Base-by-base conservation (phyloP, 257 asterid species). In the Salvia rosmarinus region DNA sequence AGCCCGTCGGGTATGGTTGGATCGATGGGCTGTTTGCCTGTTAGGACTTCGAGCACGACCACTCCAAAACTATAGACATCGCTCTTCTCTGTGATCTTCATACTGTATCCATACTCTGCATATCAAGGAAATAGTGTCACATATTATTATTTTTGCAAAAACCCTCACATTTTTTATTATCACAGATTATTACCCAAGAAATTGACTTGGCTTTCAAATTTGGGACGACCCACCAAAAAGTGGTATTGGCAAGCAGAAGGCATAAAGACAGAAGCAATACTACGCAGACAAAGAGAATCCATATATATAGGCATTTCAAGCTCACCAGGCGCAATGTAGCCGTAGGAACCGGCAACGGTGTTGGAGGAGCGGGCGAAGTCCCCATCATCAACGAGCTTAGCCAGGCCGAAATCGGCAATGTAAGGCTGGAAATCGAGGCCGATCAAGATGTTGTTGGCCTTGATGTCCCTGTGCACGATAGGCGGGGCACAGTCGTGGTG, bases 281-380 rank as follows among this genome's bases (percentile, higher is more conserved):
- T n/a, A n/a, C n/a, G n/a, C n/a, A n/a, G n/a, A n/a, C n/a, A n/a
- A n/a, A n/a, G n/a, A n/a, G n/a, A n/a, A n/a, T n/a, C n/a, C n/a
- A n/a, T n/a, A n/a, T n/a, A n/a, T n/a, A n/a, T n/a, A n/a, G n/a
- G n/a, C n/a, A n/a, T n/a, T n/a, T n/a, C n/a, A n/a, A n/a, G n/a
- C n/a, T n/a, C 46, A 90, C 96, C 96, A 5, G 97, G 97, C 74
- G 97, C 97, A 25, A 90, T 88, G 69, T 90, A 89, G 49, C 96
- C 97, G 11, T 87, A 88, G 44, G 97, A 90, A 16, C 97, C 96
- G 9, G 97, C 95, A 21, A 90, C 80, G 0, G 96, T 89, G 39
- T 79, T 88, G n/a, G 97, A 88, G 20, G 96, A 89, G 16, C 90
- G 85, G 4, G 85, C 97, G 32, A 89, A 88, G 78, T 89, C 95